These are phyloP conservation scores for Boeremia lycopersici DNA, from an alignment of 2,329 filamentous ascomycete genomes.

Conservation along the genomic window DNA sequence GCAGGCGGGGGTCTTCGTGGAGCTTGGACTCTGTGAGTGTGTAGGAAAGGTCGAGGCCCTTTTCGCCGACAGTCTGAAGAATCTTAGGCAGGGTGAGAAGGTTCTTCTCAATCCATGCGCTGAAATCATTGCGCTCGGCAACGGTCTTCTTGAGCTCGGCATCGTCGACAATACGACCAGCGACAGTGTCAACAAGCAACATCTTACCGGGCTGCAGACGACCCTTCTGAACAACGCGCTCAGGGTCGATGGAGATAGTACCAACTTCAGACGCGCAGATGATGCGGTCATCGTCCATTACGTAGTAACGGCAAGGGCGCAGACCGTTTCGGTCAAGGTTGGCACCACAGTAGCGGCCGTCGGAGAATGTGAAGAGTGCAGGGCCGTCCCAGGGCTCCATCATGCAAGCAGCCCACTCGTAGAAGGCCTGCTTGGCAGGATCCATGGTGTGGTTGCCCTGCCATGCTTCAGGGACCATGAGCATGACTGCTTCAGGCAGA, in stretches of 20 bases:
- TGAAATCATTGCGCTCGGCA: conserved; percentile 85
- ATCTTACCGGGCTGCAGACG: conserved; percentile 93
- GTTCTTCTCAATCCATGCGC: conserved; percentile 84
- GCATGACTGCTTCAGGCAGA: conserved; percentile 93
- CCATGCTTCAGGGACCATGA: conserved; percentile 98
- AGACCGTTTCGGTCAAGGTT: conserved; percentile 96
- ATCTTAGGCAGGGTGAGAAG: conserved; percentile 81
- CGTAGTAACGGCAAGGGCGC: conserved; percentile 93
- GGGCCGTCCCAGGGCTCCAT: conserved; percentile 99
- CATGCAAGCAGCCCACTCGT: conserved; percentile 97
- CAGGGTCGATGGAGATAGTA: conserved; percentile 88
- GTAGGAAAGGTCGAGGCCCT: conserved; percentile 67
- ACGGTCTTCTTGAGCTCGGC: conserved; percentile 89
- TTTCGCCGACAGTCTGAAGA: conserved; percentile 64
- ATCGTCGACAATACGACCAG: conserved; percentile 92
- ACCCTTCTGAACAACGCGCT: conserved; percentile 89
- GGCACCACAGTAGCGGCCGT: conserved; percentile 94
- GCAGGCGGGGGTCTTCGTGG: conserved; percentile 82
- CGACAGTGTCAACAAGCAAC: conserved; percentile 90
- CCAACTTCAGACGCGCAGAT: conserved; percentile 97
- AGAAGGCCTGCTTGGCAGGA: conserved; percentile 93
- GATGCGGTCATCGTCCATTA: conserved; percentile 95
- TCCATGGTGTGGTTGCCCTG: conserved; percentile 93
- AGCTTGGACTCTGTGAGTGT: conserved; percentile 72
- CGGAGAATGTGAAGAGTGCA: conserved; percentile 94